These are phyloP conservation scores for Dioszegia aurantiaca DNA, from an alignment of 768 basidiomycete species.

Conservation along the genomic window DNA sequence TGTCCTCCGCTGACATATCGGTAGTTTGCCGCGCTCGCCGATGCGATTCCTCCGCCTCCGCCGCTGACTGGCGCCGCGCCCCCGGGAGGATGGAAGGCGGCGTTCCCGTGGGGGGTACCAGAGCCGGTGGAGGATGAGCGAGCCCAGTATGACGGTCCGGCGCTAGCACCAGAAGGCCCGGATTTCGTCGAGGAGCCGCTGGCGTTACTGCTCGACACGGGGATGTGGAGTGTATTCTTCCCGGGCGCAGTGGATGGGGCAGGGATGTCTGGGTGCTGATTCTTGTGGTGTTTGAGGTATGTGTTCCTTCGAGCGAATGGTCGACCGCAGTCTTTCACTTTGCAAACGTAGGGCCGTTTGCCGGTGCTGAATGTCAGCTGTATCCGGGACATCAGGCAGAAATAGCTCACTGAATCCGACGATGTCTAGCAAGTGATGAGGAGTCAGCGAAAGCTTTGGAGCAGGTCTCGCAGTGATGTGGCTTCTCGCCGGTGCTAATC, in stretches of 20 bases:
- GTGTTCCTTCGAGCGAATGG: conserved; percentile 54
- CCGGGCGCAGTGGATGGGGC: conserved; percentile 24
- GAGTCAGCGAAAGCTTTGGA: conserved; percentile 53
- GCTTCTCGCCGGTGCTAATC: conserved; percentile 53
- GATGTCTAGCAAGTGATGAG: conserved; percentile 52
- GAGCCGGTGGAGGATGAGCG: conserved; percentile 17
- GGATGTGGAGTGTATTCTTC: conserved; percentile 11
- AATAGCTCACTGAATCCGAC: conserved; percentile 44
- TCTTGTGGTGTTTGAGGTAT: conserved; percentile 52
- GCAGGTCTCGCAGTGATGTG: conserved; percentile 52
- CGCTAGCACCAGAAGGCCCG: conserved; percentile 23
- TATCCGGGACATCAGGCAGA: background rate
- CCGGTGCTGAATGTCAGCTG: conserved; percentile 47
- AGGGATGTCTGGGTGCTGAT: conserved; percentile 45
- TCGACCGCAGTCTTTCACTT: conserved; percentile 37
- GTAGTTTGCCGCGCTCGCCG: conserved; percentile 1
- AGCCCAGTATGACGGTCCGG: conserved; percentile 26
- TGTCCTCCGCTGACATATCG: background rate
- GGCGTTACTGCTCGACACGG: conserved; percentile 6
- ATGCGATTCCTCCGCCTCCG: conserved; percentile 1
- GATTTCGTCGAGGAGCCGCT: conserved; percentile 11
- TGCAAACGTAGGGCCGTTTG: conserved; percentile 53
- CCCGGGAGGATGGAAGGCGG: conserved; percentile 44
- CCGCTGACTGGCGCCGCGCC: conserved; percentile 34
- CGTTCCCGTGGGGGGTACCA: conserved; percentile 42